phyloP scores from a whole-genome alignment of 805 yeast species.

The Lipomyces lipofer region DNA sequence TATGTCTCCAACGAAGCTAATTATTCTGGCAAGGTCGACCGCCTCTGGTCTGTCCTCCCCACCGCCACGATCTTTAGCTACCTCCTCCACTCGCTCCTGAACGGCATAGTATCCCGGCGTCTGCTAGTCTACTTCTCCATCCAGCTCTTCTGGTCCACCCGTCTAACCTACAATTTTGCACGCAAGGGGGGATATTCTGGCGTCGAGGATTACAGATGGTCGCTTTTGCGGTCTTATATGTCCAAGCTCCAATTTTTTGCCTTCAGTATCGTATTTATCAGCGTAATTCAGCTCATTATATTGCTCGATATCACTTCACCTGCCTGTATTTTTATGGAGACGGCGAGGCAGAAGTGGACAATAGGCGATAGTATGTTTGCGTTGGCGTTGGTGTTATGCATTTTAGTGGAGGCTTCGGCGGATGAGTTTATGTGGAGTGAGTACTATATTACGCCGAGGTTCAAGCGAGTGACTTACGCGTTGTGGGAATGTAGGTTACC shows the following conservation, averaged over 20 bases:
- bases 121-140: constrained; percentile 6
- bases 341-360: neutral
- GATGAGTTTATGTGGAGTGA: constrained; percentile 28
- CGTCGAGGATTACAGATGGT: constrained; percentile 28
- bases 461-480: neutral
- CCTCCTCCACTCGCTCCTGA: constrained; percentile 8
- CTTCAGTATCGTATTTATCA: constrained; percentile 20
- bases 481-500: constrained; percentile 9
- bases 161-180: constrained; percentile 27
- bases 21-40: constrained; percentile 16
- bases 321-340: constrained; percentile 9
- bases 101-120: constrained; percentile 5
- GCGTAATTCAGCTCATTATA: constrained; percentile 16
- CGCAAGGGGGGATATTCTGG: constrained; percentile 31
- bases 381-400: constrained; percentile 7
- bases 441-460: neutral
- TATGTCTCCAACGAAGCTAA: neutral
- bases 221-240: constrained; percentile 17
- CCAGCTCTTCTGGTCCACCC: constrained; percentile 16
- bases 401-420: constrained; percentile 15
- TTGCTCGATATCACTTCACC: constrained; percentile 25
- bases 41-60: constrained; percentile 25
- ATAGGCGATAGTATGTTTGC: constrained; percentile 10
- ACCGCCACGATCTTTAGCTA: constrained; percentile 17
- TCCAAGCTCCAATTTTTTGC: constrained; percentile 6